These are phyloP conservation scores for Penium margaritaceum DNA, from an alignment of 139 green algal genomes.

Conservation along the genomic window DNA sequence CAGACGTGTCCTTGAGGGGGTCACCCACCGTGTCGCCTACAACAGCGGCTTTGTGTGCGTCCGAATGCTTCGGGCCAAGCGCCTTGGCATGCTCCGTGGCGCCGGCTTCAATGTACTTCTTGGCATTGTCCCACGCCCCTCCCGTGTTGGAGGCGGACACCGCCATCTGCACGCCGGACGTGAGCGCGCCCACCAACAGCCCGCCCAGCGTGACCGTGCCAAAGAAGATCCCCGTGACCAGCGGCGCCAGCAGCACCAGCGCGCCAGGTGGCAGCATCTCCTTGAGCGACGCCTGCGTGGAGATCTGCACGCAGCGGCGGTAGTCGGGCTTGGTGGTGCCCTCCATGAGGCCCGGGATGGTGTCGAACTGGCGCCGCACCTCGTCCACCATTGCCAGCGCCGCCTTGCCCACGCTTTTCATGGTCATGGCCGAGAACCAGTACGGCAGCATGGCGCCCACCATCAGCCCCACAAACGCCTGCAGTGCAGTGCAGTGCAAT, in stretches of 20 bases:
- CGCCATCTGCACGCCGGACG: constrained; percentile 59
- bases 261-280: constrained; percentile 63
- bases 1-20: constrained; percentile 89
- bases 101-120: constrained; percentile 86
- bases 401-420: constrained; percentile 54
- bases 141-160: constrained; percentile 56
- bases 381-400: constrained; percentile 58
- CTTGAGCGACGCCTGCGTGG: constrained; percentile 50
- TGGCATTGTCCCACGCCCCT: constrained; percentile 96
- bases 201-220: constrained; percentile 60
- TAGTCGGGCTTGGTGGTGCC: constrained; percentile 61
- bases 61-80: constrained; percentile 89
- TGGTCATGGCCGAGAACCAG: constrained; percentile 58
- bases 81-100: constrained; percentile 71
- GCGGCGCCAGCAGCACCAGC: constrained; percentile 51
- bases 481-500: background rate
- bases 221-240: constrained; percentile 50
- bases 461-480: constrained; percentile 54
- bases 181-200: constrained; percentile 49
- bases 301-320: too few relatives aligned
- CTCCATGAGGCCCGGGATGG: constrained; percentile 51
- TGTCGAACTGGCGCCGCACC: constrained; percentile 57
- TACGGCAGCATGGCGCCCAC: constrained; percentile 62
- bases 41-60: constrained; percentile 93
- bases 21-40: constrained; percentile 94